phyloP scores from a whole-genome alignment of 169 alveolate genomes.

The Cardiosporidium cionae region DNA sequence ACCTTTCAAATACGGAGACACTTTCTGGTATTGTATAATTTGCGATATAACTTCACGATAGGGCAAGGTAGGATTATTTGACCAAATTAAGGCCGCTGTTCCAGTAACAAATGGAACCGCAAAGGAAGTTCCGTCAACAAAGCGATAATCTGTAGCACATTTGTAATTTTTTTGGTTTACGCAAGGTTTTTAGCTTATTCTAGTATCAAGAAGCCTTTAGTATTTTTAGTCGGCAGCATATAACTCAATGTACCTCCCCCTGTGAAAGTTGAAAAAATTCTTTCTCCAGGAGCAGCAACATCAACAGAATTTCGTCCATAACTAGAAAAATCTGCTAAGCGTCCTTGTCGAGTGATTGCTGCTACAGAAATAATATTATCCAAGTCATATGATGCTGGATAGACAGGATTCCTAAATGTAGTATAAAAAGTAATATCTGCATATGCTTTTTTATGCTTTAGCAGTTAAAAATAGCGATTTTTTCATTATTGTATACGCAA shows the following conservation, averaged over 20 bases:
- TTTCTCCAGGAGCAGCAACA: constrained; percentile 37
- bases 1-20: constrained; percentile 28
- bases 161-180: no score
- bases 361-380: constrained; percentile 34
- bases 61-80: constrained; percentile 39
- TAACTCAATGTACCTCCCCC: neutral
- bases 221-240: neutral
- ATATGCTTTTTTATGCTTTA: neutral
- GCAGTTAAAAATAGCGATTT: neutral
- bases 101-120: constrained; percentile 57
- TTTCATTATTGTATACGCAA: neutral
- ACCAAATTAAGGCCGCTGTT: constrained; percentile 44
- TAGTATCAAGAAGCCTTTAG: no score
- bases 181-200: no score
- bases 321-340: constrained; percentile 30
- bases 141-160: constrained; percentile 22
- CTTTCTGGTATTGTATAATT: constrained; percentile 15
- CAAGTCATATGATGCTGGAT: constrained; percentile 29
- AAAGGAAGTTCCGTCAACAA: constrained; percentile 50
- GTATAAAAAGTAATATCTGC: neutral
- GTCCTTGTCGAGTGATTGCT: constrained; percentile 26
- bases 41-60: constrained; percentile 34
- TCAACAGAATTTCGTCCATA: constrained; percentile 31
- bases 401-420: constrained; percentile 27
- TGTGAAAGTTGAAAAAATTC: constrained; percentile 22